Base-by-base conservation (phyloP, 2,329 filamentous ascomycete genomes). In the Moelleriella libera region DNA sequence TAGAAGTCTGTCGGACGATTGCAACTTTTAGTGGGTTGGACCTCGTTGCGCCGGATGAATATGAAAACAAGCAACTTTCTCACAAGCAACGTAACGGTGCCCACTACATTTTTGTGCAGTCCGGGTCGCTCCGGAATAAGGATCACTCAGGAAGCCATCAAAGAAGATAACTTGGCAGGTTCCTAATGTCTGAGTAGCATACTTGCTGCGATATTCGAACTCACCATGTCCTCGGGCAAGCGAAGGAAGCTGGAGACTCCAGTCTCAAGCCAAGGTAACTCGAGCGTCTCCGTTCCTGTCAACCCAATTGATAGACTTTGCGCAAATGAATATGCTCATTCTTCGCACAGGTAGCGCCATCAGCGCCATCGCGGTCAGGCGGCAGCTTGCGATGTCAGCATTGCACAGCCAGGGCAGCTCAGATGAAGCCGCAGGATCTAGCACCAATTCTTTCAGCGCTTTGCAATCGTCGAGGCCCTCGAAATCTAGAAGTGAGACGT, bases 301-400 rank as follows among this genome's bases (percentile, higher is more conserved):
- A 12, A 4, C 34, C 34, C 2, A 12, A 37, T 8, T 9, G 34
- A 8, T 37, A 9, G 12, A 12, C 31, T n/a, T 39, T 50, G 30
- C 41, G 30, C 14, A 12, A 28, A 34, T 44, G 29, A 40, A 30
- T 30, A 52, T 12, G 12, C 47, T 48, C 39, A 48, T 12, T 7
- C 14, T 2, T 12, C 8, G 54, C 52, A 48, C 58, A 3, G 56
- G 59, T 48, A 65, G 60, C 41, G 63, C 64, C n/a, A 52, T 66
- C n/a, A 65, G 62, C 50, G 63, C 64, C 5, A 52, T 67, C 21
- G 60, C 63, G 34, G 64, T 63, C 49, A 58, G 63, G 11, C 58
- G 63, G 31, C 60, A 57, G 9, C 52, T 58, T 14, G 53, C 48
- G 12, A 52, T 50, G 12, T 49, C 51, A 30, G 48, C 48, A 44